Base-by-base conservation (phyloP, 371 early-diverging fungal species). In the Rhizopus sp. region DNA sequence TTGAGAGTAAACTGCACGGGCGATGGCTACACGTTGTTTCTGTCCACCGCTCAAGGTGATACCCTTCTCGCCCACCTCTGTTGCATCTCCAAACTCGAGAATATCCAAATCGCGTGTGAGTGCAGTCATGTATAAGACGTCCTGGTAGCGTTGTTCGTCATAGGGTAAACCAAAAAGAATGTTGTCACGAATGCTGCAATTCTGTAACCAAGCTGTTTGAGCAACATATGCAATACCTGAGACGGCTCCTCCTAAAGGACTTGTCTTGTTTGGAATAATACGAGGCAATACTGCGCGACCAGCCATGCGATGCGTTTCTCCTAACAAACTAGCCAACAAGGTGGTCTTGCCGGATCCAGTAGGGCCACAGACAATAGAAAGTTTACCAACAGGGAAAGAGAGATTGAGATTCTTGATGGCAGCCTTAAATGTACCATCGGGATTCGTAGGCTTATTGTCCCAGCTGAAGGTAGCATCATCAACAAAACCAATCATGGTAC, bases 51-150 rank as follows among this genome's bases (percentile, higher is more conserved):
- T 91, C 9, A 95, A 71, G 5, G 90, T 91, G 31, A 94, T 83
- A 10, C 95, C 96, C 53, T 88, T 85, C 69, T 94, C 95, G 38
- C 95, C 96, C 52, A 95, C 86, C 75, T 94, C 93, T 0, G 96
- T 95, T 58, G 80, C 60, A 72, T 97, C 97, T 30, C 95, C 95
- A 41, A 85, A 73, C n/a, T 83, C 82, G 30, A 97, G 70, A 33
- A 88, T 91, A 35, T 90, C 87, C 46, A 97, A 71, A 70, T 97
- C 97, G 13, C 89, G 77, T 0, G 78, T 76, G 30, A 96, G 73
- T 1, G 93, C 92, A 31, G 89, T 87, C 80, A 80, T 80, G 55
- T 81, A 77, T 3, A 92, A 50, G 0, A 86, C 85, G 10, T 80
- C 67, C 10, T 74, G 63, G 55, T 90, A 92, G 2, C 89, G 80